A percentile compares a stretch with the other conserved stretches of the same genome.
Evolutionary conservation across 2,329 filamentous ascomycete genomes (phyloP).

Genomic region (Pseudogymnoascus sp.): DNA sequence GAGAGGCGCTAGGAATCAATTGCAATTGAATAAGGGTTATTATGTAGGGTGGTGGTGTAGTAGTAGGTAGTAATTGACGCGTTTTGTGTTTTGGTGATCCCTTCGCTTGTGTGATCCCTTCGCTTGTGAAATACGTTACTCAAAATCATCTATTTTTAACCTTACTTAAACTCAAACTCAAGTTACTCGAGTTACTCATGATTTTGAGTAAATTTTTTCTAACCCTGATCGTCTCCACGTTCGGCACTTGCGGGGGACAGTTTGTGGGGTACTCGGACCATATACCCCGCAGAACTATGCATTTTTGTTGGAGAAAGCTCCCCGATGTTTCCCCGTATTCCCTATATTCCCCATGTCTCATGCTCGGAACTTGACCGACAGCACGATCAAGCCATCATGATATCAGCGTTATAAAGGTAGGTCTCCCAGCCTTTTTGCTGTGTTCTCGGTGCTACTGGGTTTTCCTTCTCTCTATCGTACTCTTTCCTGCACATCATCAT

Average conservation of each 20-base stretch:
- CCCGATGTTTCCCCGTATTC: not conserved
- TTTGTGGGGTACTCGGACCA: not conserved
- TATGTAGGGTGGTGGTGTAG: no score
- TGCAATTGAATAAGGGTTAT: no score
- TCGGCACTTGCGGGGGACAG: not conserved
- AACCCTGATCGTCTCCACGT: no score
- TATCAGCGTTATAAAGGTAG: constrained; percentile 5
- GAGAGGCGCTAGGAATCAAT: no score
- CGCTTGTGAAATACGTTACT: no score
- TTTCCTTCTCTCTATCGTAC: not conserved
- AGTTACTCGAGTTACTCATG: no score
- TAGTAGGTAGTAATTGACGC: no score
- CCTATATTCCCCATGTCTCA: not conserved
- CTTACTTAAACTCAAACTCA: no score
- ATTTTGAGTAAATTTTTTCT: no score
- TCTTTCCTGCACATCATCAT: not conserved
- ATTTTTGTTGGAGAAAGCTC: not conserved
- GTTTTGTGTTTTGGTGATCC: no score
- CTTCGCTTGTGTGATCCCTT: no score
- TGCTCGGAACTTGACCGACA: not conserved
- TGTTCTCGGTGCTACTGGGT: not conserved
- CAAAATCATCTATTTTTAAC: no score
- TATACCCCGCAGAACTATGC: not conserved
- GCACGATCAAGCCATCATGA: not conserved
- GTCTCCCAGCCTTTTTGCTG: not conserved